phyloP scores from a whole-genome alignment of 2,329 filamentous ascomycete genomes.

The Arthrinium puccinioides region DNA sequence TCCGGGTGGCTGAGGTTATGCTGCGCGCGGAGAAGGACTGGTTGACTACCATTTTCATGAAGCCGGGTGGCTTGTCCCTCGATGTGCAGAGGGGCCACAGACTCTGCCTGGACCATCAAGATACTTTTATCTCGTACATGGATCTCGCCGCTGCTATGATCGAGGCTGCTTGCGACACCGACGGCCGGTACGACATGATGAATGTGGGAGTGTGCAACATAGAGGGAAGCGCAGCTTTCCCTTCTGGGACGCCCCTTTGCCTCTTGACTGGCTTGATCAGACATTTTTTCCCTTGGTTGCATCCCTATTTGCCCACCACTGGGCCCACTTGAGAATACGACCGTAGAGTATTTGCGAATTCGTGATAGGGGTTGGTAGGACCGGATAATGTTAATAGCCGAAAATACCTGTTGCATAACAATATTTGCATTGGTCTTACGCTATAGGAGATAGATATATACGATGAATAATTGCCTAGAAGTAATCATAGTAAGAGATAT shows the following conservation, averaged over 20 bases:
- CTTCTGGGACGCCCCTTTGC: conserved; percentile 21
- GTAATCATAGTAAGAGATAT: too few relatives aligned
- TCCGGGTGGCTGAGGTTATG: conserved; percentile 24
- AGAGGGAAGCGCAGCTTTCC: conserved; percentile 23
- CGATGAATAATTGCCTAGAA: too few relatives aligned
- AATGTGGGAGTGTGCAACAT: conserved; percentile 22
- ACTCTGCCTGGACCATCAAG: conserved; percentile 27
- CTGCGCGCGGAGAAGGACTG: conserved; percentile 29
- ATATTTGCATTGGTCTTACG: too few relatives aligned
- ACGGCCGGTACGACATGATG: conserved; percentile 15
- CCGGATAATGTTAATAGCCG: too few relatives aligned
- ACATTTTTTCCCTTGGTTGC: conserved; percentile 24
- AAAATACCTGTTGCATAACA: too few relatives aligned
- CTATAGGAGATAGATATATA: too few relatives aligned
- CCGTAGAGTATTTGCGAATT: too few relatives aligned
- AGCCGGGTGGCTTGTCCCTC: conserved; percentile 30
- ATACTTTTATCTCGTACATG: conserved; percentile 30
- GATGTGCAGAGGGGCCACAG: conserved; percentile 31
- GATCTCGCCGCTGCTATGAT: conserved; percentile 41
- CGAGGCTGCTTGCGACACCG: conserved; percentile 30
- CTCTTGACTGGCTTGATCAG: conserved; percentile 23
- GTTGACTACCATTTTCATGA: conserved; percentile 31
- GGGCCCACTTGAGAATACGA: too few relatives aligned
- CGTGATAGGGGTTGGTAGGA: too few relatives aligned
- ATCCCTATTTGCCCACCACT: too few relatives aligned